A percentile compares a stretch with the other conserved stretches of the same genome.
Conservation (phyloP, 345 rosid species). For the Jatropha curcas region DNA sequence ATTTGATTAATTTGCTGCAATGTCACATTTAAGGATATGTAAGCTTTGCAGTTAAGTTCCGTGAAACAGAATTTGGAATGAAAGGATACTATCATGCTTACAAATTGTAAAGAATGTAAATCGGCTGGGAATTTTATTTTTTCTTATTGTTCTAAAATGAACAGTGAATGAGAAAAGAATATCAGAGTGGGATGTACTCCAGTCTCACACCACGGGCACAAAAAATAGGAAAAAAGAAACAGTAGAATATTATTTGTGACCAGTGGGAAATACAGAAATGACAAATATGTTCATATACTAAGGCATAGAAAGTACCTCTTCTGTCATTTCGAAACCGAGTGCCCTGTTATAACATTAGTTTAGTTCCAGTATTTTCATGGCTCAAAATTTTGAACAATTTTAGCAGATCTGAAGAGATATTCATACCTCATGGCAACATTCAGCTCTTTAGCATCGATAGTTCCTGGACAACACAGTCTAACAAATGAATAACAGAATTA, state of each 20-base stretch:
- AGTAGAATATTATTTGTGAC: not conserved
- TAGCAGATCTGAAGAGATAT: not conserved
- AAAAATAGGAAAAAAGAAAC: not conserved
- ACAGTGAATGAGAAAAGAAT: not conserved
- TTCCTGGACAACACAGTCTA: constrained; percentile 48
- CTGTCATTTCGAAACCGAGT: constrained; percentile 95
- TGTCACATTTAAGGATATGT: constrained; percentile 10
- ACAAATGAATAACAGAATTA: constrained; percentile 6
- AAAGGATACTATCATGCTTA: not conserved
- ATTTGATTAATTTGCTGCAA: constrained; percentile 86
- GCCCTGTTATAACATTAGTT: constrained; percentile 58
- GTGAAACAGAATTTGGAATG: not conserved
- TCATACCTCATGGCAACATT: constrained; percentile 95
- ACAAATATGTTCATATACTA: not conserved
- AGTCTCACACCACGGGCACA: not conserved
- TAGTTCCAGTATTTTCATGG: not conserved
- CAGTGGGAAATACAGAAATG: not conserved
- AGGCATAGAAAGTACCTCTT: constrained; percentile 55
- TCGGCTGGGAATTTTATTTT: not conserved
- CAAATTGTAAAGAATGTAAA: not conserved
- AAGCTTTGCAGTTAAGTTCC: constrained; percentile 4
- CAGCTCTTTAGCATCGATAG: constrained; percentile 95
- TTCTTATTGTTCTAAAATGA: not conserved
- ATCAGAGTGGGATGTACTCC: not conserved
- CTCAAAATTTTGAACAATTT: constrained; percentile 2